Evolutionary conservation across 805 yeast genomes (phyloP), one percentile per base, ranked within the genome.

Genomic region (Metschnikowia drakensbergensis): DNA sequence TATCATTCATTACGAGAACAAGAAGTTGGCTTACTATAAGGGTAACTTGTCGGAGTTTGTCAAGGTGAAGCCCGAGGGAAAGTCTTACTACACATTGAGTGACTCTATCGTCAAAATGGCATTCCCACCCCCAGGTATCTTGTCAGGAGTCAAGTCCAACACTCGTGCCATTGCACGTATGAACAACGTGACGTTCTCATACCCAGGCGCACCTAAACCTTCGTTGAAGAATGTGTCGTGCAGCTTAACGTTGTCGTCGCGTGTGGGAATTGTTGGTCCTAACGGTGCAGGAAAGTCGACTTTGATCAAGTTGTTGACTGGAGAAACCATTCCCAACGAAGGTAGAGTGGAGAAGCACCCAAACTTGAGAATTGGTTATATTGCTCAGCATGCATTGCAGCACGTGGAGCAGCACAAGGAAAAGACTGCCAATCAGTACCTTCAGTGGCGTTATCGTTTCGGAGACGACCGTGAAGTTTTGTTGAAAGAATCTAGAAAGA

Each of bases 271-370:
- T 61, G 72, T 94, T 49, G 99, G 99, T 48, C 97, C 98, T 53
- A 92, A 92, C 67, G 99, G 99, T 78, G 99, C 99, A 46, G 99
- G 99, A 75, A 92, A 92, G 69, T 89, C 97, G 9, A 92, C 99
- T 13, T 79, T 94, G 62, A 92, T 94, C 71, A 92, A 92, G 70
- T 76, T 94, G 47, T 77, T 92, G 58, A 94, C 98, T 7, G 99
- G 88, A 56, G 99, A 92, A 69, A 75, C 89, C 50, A 80, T 87
- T 48, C 97, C 99, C 23, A 78, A 82, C 54, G 78, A 72, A 50
- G 99, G 99, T 62, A 84, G 82, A 53, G 97, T 92, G 49, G 97
- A 94, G 74, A 94, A 94, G 70, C 99, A 92, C 75, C 98, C 98
- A 55, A 92, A 92, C 71, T 78, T 94, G 72, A 90, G 99, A 77